phyloP scores from a whole-genome alignment of 2,329 filamentous ascomycete species.

The Neoarthrinium moseri region DNA sequence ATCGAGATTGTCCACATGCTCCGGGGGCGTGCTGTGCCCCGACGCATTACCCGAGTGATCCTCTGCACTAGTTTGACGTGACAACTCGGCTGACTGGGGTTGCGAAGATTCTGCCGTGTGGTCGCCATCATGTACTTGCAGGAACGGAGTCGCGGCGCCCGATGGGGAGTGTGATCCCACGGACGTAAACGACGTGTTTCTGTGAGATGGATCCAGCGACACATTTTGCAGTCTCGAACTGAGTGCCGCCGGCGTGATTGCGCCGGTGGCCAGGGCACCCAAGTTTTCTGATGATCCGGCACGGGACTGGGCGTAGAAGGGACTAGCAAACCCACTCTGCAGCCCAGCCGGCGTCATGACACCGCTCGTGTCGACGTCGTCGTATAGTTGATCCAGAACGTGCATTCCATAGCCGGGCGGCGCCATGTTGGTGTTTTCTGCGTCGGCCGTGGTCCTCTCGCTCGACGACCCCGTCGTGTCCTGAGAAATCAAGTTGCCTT shows the following conservation, averaged over 20 bases:
- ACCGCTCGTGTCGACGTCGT: slow-evolving; percentile 78
- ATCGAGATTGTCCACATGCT: slow-evolving; percentile 55
- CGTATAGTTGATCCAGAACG: slow-evolving; percentile 85
- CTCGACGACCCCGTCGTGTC: slow-evolving; percentile 45
- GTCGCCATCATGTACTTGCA: slow-evolving; percentile 32
- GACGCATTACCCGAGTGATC: slow-evolving; percentile 40
- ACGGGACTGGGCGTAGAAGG: slow-evolving; percentile 70
- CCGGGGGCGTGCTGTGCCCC: slow-evolving; percentile 47
- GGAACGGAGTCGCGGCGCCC: slow-evolving; percentile 41
- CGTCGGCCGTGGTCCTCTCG: slow-evolving; percentile 35
- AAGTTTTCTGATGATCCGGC: slow-evolving; percentile 82
- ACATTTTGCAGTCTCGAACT: slow-evolving; percentile 72
- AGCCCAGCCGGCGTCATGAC: slow-evolving; percentile 63
- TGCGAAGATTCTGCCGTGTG: slow-evolving; percentile 37
- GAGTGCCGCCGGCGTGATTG: slow-evolving; percentile 50
- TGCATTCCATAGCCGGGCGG: slow-evolving; percentile 94
- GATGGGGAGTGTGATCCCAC: slow-evolving; percentile 35
- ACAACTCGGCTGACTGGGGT: slow-evolving; percentile 45
- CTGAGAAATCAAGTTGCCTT: slow-evolving; percentile 73
- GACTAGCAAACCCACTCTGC: slow-evolving; percentile 76
- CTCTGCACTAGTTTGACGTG: slow-evolving; percentile 52
- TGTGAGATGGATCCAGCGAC: slow-evolving; percentile 46
- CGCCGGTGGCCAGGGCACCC: slow-evolving; percentile 47
- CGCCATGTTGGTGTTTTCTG: slow-evolving; percentile 64
- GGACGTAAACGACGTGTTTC: slow-evolving; percentile 46